Base-by-base conservation (phyloP, 1,284 basidiomycete species). In the Malassezia sp. region DNA sequence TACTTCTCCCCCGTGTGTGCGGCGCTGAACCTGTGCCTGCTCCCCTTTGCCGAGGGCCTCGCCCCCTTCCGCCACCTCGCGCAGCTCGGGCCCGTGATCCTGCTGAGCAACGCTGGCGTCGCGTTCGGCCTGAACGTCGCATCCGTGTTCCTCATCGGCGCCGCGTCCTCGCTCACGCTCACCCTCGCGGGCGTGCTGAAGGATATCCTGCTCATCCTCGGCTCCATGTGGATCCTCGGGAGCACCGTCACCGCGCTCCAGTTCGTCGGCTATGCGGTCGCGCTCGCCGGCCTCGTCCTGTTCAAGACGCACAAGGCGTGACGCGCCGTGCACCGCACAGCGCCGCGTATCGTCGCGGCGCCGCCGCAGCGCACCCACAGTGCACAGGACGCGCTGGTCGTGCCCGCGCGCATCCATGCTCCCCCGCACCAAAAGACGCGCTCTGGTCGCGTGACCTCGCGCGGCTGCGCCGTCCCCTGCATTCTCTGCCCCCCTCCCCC, bases 61-160 rank as follows among this genome's bases (percentile, higher is more conserved):
- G 82, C 78, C 45, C 90, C 90, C 0, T 87, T 95, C 75, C 81
- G 80, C 65, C 79, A 80, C 50, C 74, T 88, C 32, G 67, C 76
- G 57, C 75, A 77, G 35, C 72, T 93, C 38, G 85, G 88, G 10
- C 79, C 83, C n/a, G 69, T 80, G 11, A 75, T 91, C 39, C 76
- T 95, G 21, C 33, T 90, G 55, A 78, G 79, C 61, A 97, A 96
- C 70, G 91, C 90, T 0, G 72, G 76, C 42, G 79, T 89, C 23
- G 91, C 91, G 1, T 93, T 96, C 73, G 75, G 84, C 37, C 78
- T 96, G 48, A 96, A 96, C 71, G 77, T 91, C 38, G 84, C 89
- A 0, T 88, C 89, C 7, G 90, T 96, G 21, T 96, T 91, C 76
- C 77, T 96, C 52, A 88, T 96, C 38, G 79, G 88, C 42, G 84